Evolutionary conservation across 768 basidiomycete genomes (phyloP).

Genomic region (Crepidotus variabilis): DNA sequence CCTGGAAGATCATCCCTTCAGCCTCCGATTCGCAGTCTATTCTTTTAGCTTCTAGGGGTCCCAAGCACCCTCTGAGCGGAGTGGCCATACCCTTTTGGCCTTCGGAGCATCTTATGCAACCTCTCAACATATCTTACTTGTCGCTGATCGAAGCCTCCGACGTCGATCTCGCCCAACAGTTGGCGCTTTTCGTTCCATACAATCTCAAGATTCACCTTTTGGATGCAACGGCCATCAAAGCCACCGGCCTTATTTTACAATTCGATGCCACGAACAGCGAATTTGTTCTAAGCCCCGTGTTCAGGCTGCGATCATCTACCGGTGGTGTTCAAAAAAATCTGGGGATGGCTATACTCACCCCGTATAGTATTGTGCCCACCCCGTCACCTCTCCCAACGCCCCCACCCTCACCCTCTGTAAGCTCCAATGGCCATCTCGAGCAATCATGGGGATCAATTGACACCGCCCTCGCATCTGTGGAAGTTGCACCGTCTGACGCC

Average conservation of each 20-base stretch:
- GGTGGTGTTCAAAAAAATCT: background rate
- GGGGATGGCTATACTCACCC: background rate
- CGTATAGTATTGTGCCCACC: background rate
- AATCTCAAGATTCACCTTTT: slow-evolving; percentile 1
- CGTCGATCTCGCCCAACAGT: slow-evolving; percentile 4
- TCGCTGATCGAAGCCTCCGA: slow-evolving; percentile 8
- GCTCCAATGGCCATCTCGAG: background rate
- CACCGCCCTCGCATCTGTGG: background rate
- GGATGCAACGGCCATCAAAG: background rate
- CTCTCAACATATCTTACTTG: background rate
- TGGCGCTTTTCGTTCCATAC: slow-evolving; percentile 9
- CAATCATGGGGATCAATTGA: background rate
- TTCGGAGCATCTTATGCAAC: slow-evolving; percentile 2
- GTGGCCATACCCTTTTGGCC: slow-evolving; percentile 12
- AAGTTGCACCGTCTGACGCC: background rate
- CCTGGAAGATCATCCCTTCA: slow-evolving; percentile 11
- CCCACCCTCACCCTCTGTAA: background rate
- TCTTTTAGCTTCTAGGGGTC: slow-evolving; percentile 1
- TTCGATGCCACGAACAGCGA: slow-evolving; percentile 16
- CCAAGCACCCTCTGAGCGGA: background rate
- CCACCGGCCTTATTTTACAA: background rate
- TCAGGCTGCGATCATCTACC: background rate
- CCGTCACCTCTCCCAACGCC: background rate
- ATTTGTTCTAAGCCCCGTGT: slow-evolving; percentile 13
- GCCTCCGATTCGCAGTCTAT: slow-evolving; percentile 5